These are phyloP conservation scores for Neoarthrinium moseri DNA, from an alignment of 2,329 filamentous ascomycete genomes.

Conservation along the genomic window DNA sequence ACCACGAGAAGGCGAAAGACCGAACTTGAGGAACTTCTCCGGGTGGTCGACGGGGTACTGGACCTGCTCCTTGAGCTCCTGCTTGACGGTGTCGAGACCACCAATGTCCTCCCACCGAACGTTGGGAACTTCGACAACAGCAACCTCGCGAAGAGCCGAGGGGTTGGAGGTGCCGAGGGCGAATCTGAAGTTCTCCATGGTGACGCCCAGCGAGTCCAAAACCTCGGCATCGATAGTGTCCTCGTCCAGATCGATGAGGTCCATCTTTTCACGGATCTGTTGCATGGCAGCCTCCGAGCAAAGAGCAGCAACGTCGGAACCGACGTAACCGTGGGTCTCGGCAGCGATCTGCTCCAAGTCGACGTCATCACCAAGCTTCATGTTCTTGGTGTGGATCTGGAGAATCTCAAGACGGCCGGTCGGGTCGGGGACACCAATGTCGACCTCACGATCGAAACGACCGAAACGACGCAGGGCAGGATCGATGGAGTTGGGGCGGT, in stretches of 20 bases:
- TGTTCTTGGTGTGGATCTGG: constrained; percentile 99
- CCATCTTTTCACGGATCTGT: constrained; percentile 99
- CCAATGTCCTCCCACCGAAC: constrained; percentile 99
- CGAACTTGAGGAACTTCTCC: constrained; percentile 99
- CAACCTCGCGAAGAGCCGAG: constrained; percentile 96
- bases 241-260: constrained; percentile 97
- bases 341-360: constrained; percentile 95
- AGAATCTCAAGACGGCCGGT: constrained; percentile 98
- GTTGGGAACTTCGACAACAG: constrained; percentile 98
- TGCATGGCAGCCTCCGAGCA: constrained; percentile 99
- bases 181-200: constrained; percentile 99
- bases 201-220: constrained; percentile 94
- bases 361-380: constrained; percentile 97
- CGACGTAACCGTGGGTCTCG: constrained; percentile 98
- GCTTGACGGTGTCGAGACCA: constrained; percentile 97
- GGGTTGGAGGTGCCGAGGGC: constrained; percentile 98
- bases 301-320: constrained; percentile 95
- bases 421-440: constrained; percentile 96
- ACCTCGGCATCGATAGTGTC: constrained; percentile 99
- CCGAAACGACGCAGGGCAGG: constrained; percentile 96
- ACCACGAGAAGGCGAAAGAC: constrained; percentile 95
- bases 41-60: constrained; percentile 99
- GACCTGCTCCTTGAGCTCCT: constrained; percentile 97
- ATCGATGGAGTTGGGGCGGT: constrained; percentile 98
- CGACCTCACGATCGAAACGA: constrained; percentile 97